Percentiles rank a stretch among this genome's conserved stretches.
These are phyloP conservation scores for Elongisporangium senticosum DNA, from an alignment of 352 stramenopile species.

Conservation along the genomic window DNA sequence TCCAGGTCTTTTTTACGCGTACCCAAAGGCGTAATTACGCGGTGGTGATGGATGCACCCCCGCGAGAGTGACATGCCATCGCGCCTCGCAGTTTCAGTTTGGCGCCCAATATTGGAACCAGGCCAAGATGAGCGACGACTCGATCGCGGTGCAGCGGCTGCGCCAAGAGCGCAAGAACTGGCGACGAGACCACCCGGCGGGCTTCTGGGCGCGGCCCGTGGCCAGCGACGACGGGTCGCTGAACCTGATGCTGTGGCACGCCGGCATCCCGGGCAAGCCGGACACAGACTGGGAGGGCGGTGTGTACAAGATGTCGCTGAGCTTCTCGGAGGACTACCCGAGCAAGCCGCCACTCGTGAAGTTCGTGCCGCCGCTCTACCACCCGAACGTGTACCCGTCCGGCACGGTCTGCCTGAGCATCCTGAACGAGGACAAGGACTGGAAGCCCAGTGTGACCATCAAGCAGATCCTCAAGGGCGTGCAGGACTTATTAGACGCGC, in stretches of 20 bases:
- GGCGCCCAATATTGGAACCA: not conserved
- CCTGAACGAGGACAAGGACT: constrained; percentile 98
- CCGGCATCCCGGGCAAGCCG: constrained; percentile 94
- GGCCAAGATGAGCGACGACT: constrained; percentile 70
- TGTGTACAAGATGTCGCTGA: constrained; percentile 96
- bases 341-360: constrained; percentile 97
- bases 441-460: constrained; percentile 96
- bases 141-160: constrained; percentile 88
- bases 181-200: constrained; percentile 92
- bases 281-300: constrained; percentile 96
- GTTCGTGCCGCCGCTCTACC: constrained; percentile 97
- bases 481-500: constrained; percentile 84
- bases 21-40: constrained; percentile 11
- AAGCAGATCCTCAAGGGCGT: constrained; percentile 98
- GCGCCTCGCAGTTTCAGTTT: not conserved
- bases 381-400: constrained; percentile 95
- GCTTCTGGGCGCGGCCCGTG: constrained; percentile 95
- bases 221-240: constrained; percentile 92
- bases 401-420: constrained; percentile 98
- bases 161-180: constrained; percentile 93
- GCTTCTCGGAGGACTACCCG: constrained; percentile 97
- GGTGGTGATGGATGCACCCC: not conserved
- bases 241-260: constrained; percentile 97
- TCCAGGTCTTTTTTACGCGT: constrained; percentile 2
- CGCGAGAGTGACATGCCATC: not conserved